Percentiles rank a stretch among this genome's conserved stretches.
Conservation (phyloP, 768 basidiomycete genomes). For the Termitomyces sp. region DNA sequence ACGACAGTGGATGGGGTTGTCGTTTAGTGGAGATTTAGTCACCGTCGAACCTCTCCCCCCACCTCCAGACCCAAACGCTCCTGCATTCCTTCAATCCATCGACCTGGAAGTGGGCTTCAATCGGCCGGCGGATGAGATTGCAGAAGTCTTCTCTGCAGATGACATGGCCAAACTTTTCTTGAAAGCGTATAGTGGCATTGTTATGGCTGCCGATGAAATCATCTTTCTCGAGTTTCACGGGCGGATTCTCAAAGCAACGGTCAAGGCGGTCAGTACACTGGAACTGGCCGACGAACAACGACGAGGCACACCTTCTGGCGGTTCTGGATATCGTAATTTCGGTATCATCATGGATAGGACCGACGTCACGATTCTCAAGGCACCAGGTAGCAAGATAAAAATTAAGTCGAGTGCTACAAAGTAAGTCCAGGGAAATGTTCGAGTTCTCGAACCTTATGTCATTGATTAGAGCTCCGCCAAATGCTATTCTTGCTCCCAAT, state of each 20-base stretch:
- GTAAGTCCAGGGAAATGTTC: slow-evolving; percentile 34
- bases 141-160: slow-evolving; percentile 79
- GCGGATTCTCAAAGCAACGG: slow-evolving; percentile 66
- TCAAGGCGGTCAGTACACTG: slow-evolving; percentile 54
- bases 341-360: slow-evolving; percentile 89
- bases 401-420: slow-evolving; percentile 90
- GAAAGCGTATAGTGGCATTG: slow-evolving; percentile 65
- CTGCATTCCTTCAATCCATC: slow-evolving; percentile 67
- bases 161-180: slow-evolving; percentile 76
- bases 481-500: slow-evolving; percentile 94
- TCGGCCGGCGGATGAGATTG: slow-evolving; percentile 44
- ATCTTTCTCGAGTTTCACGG: slow-evolving; percentile 88
- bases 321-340: slow-evolving; percentile 29
- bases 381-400: slow-evolving; percentile 74
- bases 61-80: slow-evolving; percentile 42
- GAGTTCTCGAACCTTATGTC: not conserved
- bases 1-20: slow-evolving; percentile 88
- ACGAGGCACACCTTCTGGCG: slow-evolving; percentile 26
- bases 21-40: slow-evolving; percentile 69
- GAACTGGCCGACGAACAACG: slow-evolving; percentile 63
- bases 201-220: slow-evolving; percentile 64
- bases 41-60: slow-evolving; percentile 60
- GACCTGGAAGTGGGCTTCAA: slow-evolving; percentile 77
- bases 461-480: slow-evolving; percentile 67
- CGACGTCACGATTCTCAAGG: slow-evolving; percentile 88